A percentile compares a stretch with the other conserved stretches of the same genome.
Conservation (phyloP, 805 yeast species). For the Candida fluviatilis region DNA sequence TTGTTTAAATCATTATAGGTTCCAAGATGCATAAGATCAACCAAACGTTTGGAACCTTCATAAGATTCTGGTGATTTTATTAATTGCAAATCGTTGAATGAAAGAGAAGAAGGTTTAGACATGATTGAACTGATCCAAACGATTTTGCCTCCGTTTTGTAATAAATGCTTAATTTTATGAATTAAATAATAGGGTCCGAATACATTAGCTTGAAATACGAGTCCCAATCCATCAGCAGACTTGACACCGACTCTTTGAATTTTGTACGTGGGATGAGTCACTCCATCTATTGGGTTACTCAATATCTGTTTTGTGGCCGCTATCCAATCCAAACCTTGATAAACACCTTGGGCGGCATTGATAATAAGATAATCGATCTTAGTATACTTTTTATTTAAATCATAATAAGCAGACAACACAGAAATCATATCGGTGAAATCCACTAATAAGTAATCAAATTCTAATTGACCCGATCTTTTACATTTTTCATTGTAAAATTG, state of each 20-base stretch:
- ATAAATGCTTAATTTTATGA: conserved; percentile 54
- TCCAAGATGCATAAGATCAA: conserved; percentile 78
- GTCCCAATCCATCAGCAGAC: conserved; percentile 76
- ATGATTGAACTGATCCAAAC: conserved; percentile 86
- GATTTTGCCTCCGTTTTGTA: conserved; percentile 61
- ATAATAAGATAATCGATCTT: conserved; percentile 76
- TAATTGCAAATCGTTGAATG: conserved; percentile 72
- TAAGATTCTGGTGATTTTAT: conserved; percentile 63
- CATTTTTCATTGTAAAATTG: conserved; percentile 25
- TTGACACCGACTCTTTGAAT: conserved; percentile 75
- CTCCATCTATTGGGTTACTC: conserved; percentile 68
- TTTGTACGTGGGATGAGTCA: conserved; percentile 85
- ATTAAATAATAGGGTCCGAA: conserved; percentile 90
- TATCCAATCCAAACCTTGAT: conserved; percentile 82
- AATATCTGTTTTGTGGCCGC: conserved; percentile 68
- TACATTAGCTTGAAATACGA: conserved; percentile 93
- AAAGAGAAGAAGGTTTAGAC: conserved; percentile 70
- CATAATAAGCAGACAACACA: conserved; percentile 68
- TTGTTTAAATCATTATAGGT: conserved; percentile 49
- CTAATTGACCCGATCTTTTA: conserved; percentile 55
- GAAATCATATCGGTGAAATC: conserved; percentile 91
- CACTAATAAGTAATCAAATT: conserved; percentile 84
- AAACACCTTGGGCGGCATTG: conserved; percentile 88
- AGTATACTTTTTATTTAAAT: conserved; percentile 57
- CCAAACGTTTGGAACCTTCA: conserved; percentile 86